Evolutionary conservation across 2,329 filamentous ascomycete genomes (phyloP).

Genomic region (Dactylellina parvicollis): DNA sequence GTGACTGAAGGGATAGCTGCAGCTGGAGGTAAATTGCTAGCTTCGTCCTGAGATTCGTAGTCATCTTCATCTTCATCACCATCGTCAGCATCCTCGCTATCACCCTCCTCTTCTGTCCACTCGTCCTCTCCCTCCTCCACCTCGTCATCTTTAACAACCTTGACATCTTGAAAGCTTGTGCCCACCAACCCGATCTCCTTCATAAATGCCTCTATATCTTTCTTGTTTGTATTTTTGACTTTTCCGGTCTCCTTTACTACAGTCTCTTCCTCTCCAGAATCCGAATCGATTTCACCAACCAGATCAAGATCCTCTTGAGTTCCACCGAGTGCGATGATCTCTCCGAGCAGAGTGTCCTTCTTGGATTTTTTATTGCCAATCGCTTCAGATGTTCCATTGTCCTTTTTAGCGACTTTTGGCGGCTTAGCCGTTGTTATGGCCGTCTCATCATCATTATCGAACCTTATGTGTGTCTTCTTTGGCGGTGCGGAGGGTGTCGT

Average conservation of each 20-base stretch:
- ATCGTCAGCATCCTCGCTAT: constrained; percentile 24
- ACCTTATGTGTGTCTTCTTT: constrained; percentile 44
- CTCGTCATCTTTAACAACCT: constrained; percentile 61
- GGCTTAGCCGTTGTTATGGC: background rate
- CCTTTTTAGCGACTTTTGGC: constrained; percentile 12
- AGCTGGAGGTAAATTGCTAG: constrained; percentile 54
- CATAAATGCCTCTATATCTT: constrained; percentile 67
- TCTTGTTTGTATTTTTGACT: constrained; percentile 65
- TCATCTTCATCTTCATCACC: constrained; percentile 8
- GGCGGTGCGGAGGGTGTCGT: constrained; percentile 4
- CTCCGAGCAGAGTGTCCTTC: constrained; percentile 67
- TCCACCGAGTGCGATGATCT: constrained; percentile 73
- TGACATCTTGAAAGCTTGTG: constrained; percentile 64
- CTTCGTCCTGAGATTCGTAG: constrained; percentile 1
- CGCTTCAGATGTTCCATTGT: background rate
- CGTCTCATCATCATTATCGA: constrained; percentile 25
- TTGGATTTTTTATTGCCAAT: constrained; percentile 23
- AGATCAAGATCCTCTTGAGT: constrained; percentile 73
- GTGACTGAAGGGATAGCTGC: constrained; percentile 39
- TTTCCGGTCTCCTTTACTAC: constrained; percentile 59
- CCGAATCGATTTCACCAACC: constrained; percentile 68
- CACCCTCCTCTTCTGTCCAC: constrained; percentile 59
- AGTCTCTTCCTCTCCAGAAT: constrained; percentile 63
- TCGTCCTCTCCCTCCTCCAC: constrained; percentile 62
- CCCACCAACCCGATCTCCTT: constrained; percentile 57